Base-by-base conservation (phyloP, 1,284 basidiomycete genomes). In the Naganishia cerealis region DNA sequence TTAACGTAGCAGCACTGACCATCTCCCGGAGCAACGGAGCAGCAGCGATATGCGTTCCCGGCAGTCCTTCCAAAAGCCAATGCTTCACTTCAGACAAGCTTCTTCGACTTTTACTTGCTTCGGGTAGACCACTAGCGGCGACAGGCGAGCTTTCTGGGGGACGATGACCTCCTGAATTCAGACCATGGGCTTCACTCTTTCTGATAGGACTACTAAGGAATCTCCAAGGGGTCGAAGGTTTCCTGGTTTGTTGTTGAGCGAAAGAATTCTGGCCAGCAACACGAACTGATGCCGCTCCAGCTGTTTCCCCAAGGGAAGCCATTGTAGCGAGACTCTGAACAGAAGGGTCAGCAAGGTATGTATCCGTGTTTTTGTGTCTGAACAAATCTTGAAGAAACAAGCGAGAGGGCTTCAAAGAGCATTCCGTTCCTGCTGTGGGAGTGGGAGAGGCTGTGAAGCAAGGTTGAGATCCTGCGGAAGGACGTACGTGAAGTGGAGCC, bases 121-220 rank as follows among this genome's bases (percentile, higher is more conserved):
- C 21, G 2, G 46, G n/a, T 8, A 50, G n/a, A 50, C 46, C 46
- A 50, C n/a, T 21, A 24, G 46, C 46, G 21, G 46, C n/a, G 46
- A 50, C 21, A 21, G 46, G 46, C n/a, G 46, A 50, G 21, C n/a
- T 21, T 24, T 21, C 46, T 1, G 46, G n/a, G n/a, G 21, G 10
- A 24, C 46, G 46, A 50, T 24, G 1, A 5, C 6, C 13, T n/a
- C 24, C 21, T 8, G n/a, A n/a, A 10, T n/a, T 50, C 7, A 24
- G 5, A 21, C n/a, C 15, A 26, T 40, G 36, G 38, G 54, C 61
- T n/a, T 63, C 50, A 38, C 61, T 53, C 15, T 54, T 39, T n/a
- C 61, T 40, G 50, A 54, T 40, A 10, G 50, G 61, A 40, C 61
- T 63, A 39, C 61, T 63, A 50, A 63, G 61, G 50, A 63, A 63